phyloP scores from a whole-genome alignment of 2,329 filamentous ascomycete species.

The Pestalotiopsis sp. region DNA sequence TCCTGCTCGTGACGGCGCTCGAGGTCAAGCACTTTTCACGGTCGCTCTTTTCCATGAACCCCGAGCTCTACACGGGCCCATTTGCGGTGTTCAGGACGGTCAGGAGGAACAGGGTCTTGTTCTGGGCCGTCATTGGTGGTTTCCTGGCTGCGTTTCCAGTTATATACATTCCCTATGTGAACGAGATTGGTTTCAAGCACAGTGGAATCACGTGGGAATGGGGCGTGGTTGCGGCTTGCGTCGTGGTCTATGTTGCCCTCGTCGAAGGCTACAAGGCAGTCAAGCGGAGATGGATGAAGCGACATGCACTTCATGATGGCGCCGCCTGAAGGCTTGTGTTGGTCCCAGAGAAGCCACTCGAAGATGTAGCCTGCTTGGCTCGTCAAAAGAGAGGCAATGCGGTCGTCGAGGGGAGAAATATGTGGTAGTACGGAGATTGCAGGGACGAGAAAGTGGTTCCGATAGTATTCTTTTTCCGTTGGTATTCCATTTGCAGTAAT shows the following conservation, averaged over 20 bases:
- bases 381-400: too few relatives aligned
- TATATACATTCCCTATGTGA: slow-evolving; percentile 70
- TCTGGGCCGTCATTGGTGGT: slow-evolving; percentile 64
- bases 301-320: not conserved
- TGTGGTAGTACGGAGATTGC: too few relatives aligned
- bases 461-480: too few relatives aligned
- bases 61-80: slow-evolving; percentile 49
- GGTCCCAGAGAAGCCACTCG: not conserved
- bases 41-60: slow-evolving; percentile 70
- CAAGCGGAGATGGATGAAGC: slow-evolving; percentile 52
- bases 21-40: slow-evolving; percentile 73
- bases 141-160: slow-evolving; percentile 64
- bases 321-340: not conserved
- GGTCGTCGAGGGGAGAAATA: too few relatives aligned
- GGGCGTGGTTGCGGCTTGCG: slow-evolving; percentile 65
- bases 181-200: slow-evolving; percentile 70
- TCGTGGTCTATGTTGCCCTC: slow-evolving; percentile 62
- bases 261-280: slow-evolving; percentile 71
- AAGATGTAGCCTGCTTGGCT: too few relatives aligned
- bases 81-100: slow-evolving; percentile 61
- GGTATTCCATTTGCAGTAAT: too few relatives aligned
- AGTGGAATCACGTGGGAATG: slow-evolving; percentile 71
- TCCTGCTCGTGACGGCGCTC: slow-evolving; percentile 71
- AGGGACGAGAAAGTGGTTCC: too few relatives aligned
- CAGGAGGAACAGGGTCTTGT: slow-evolving; percentile 69